Evolutionary conservation across 805 yeast species (phyloP), one percentile per base, ranked within the genome.

Genomic region (Zygosaccharomyces rouxii): DNA sequence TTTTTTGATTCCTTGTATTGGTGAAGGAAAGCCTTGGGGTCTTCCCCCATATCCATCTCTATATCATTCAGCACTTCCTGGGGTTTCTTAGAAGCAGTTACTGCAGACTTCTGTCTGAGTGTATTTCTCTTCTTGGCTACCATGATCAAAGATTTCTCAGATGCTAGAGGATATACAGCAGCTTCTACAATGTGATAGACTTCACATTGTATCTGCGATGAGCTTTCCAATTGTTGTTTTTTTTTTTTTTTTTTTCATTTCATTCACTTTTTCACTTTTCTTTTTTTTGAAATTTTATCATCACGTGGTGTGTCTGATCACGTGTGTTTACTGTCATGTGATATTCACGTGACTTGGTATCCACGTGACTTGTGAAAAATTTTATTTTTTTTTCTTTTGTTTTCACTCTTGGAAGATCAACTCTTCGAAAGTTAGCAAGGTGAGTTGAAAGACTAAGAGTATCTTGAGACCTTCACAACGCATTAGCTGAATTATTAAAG

Each of bases 1-100:
- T 71, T 78, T 62, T 80, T 81, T 1, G 79, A 69, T 26, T 71
- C 71, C 52, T 78, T 78, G 56, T 69, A 72, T 46, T 75, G 74
- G 55, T 80, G 81, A 38, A 82, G 66, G 58, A 77, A 74, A 1
- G 85, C 72, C 44, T 65, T 63, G 41, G 73, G 70, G 53, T 70
- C 74, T 18, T 23, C 38, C 25, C 13, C 50, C 19, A 30, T 18
- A 11, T 50, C 55, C 13, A 21, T 38, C 5, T 53, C 52, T 30
- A 38, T 19, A 41, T n/a, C 21, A 9, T 33, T 39, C 42, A 22
- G 39, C 21, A 18, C 35, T 23, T 35, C 40, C 10, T 26, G 19
- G 14, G 19, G 42, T 35, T 25, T 19, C 30, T 46, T 42, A 28
- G 38, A 29, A 38, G 43, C 35, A 5, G 52, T 33, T 13, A 35